Conservation (phyloP, 2,329 filamentous ascomycete genomes). For the Claviceps monticola region DNA sequence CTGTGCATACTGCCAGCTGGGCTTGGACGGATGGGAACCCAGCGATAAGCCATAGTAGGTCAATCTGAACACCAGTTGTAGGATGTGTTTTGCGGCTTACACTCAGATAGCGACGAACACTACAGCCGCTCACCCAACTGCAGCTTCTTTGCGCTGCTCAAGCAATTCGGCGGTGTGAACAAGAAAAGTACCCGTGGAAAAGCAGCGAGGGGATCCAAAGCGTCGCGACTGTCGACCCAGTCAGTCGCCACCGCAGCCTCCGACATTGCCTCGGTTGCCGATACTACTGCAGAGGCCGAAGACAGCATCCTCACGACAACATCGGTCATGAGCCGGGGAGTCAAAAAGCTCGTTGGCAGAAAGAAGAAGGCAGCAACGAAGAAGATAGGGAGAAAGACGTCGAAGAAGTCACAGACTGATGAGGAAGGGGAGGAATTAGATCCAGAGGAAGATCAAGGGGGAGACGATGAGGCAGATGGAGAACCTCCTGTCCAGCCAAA, state of each 20-base stretch:
- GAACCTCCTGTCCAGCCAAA: slow-evolving; percentile 13
- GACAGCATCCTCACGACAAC: slow-evolving; percentile 46
- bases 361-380: slow-evolving; percentile 39
- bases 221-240: slow-evolving; percentile 49
- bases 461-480: slow-evolving; percentile 19
- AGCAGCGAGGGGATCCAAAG: slow-evolving; percentile 48
- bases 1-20: slow-evolving; percentile 80
- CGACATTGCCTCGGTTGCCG: slow-evolving; percentile 33
- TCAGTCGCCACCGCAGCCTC: slow-evolving; percentile 38
- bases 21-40: slow-evolving; percentile 87
- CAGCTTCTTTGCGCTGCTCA: slow-evolving; percentile 63
- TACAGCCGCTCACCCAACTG: slow-evolving; percentile 65
- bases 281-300: slow-evolving; percentile 35
- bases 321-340: slow-evolving; percentile 44
- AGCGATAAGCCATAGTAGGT: slow-evolving; percentile 75
- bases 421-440: slow-evolving; percentile 7
- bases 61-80: background rate
- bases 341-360: slow-evolving; percentile 37
- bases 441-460: slow-evolving; percentile 8
- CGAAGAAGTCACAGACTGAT: slow-evolving; percentile 35
- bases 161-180: slow-evolving; percentile 35
- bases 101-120: slow-evolving; percentile 59
- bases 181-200: slow-evolving; percentile 44
- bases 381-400: slow-evolving; percentile 24
- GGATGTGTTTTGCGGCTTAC: slow-evolving; percentile 11